These are phyloP conservation scores for Aspergillus amoenus DNA, from an alignment of 2,329 filamentous ascomycete species.

Conservation along the genomic window DNA sequence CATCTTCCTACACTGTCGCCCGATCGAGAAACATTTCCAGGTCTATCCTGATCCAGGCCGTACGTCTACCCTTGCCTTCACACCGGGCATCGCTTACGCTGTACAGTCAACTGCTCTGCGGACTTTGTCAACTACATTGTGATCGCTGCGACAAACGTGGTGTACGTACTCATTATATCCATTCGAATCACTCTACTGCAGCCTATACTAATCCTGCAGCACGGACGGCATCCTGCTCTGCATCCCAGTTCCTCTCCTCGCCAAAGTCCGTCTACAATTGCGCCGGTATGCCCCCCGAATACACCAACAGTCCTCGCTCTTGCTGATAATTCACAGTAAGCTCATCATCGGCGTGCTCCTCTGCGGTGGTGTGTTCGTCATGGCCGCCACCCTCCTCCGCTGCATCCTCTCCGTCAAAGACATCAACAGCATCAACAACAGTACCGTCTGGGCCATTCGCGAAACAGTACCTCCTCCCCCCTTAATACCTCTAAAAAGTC, in stretches of 20 bases:
- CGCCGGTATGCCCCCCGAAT: slow-evolving; percentile 21
- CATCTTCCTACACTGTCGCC: slow-evolving; percentile 40
- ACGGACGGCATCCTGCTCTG: slow-evolving; percentile 42
- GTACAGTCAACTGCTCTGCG: slow-evolving; percentile 29
- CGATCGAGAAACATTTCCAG: slow-evolving; percentile 43
- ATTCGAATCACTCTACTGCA: no score
- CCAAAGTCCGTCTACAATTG: slow-evolving; percentile 40
- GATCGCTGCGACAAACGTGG: slow-evolving; percentile 39
- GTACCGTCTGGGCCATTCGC: slow-evolving; percentile 46
- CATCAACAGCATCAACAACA: slow-evolving; percentile 39
- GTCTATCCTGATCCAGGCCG: slow-evolving; percentile 44
- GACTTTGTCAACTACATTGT: slow-evolving; percentile 40
- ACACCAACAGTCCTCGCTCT: not conserved
- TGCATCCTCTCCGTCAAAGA: slow-evolving; percentile 40
- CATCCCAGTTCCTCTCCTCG: slow-evolving; percentile 44
- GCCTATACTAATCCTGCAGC: slow-evolving; percentile 20
- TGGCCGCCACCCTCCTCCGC: slow-evolving; percentile 44
- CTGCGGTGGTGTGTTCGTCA: slow-evolving; percentile 47
- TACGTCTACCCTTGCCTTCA: slow-evolving; percentile 9
- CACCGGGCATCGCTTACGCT: not conserved
- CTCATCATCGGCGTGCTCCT: slow-evolving; percentile 41
- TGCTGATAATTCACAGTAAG: slow-evolving; percentile 26
- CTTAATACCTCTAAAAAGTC: not conserved
- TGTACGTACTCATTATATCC: slow-evolving; percentile 23
- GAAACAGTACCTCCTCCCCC: slow-evolving; percentile 36